Conservation (phyloP, 495 filamentous ascomycete genomes). For the Penicilliopsis zonata region DNA sequence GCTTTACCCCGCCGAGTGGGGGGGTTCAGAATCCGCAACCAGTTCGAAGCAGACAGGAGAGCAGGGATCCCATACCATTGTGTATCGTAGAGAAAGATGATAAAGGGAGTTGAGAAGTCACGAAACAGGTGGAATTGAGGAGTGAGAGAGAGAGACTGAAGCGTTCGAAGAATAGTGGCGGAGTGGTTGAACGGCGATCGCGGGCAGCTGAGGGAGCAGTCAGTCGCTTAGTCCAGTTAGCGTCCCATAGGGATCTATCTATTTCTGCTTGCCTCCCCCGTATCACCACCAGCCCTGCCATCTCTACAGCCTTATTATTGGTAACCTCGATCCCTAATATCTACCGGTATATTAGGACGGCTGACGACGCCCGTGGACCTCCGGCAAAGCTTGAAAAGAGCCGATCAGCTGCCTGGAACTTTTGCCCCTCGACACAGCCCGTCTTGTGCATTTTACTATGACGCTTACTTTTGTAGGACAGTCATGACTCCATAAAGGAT, state of each 20-base stretch:
- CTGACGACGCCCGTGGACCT: conserved; percentile 1
- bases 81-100: conserved; percentile 5
- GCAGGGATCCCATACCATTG: conserved; percentile 20
- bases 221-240: neutral
- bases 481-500: no score
- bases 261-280: neutral
- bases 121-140: conserved; percentile 8
- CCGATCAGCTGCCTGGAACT: no score
- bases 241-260: no score
- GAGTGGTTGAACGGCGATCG: conserved; percentile 1
- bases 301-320: neutral
- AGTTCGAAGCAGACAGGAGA: conserved; percentile 1
- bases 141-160: conserved; percentile 15
- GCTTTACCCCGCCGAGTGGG: conserved; percentile 30
- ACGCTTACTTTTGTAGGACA: no score
- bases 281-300: neutral
- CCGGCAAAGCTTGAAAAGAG: neutral
- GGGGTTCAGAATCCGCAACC: conserved; percentile 4
- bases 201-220: conserved; percentile 1
- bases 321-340: neutral
- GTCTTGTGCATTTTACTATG: no score
- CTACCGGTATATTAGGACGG: neutral
- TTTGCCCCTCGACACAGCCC: no score
- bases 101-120: conserved; percentile 1
- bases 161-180: conserved; percentile 4